Evolutionary conservation across 202 grass and related monocot genomes (phyloP).

Genomic region (Brachypodium distachyon): DNA sequence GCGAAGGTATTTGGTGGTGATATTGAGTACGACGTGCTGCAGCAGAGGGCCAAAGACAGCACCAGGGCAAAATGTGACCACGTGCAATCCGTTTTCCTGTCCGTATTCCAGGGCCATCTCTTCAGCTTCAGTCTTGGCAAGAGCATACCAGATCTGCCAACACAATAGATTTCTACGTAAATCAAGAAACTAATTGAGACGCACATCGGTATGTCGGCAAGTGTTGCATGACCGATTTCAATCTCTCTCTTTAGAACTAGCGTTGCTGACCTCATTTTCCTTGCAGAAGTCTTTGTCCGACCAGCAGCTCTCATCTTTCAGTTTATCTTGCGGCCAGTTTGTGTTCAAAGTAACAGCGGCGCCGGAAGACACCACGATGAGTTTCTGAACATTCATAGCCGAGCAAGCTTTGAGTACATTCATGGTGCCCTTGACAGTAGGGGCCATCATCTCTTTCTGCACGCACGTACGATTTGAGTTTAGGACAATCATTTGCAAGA

Average conservation of each 20-base stretch:
- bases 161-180: too few species aligned
- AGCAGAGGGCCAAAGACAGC: constrained; percentile 23
- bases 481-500: too few species aligned
- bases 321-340: constrained; percentile 18
- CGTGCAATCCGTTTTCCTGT: not conserved
- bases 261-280: constrained; percentile 24
- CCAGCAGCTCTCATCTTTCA: constrained; percentile 42
- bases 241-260: not conserved
- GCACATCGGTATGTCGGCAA: not conserved
- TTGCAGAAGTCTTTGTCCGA: constrained; percentile 35
- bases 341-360: constrained; percentile 16
- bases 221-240: not conserved
- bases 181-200: not conserved
- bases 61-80: constrained; percentile 26
- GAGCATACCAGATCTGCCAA: constrained; percentile 30
- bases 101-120: constrained; percentile 12
- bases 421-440: constrained; percentile 43
- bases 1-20: constrained; percentile 5
- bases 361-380: constrained; percentile 34
- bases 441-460: constrained; percentile 37
- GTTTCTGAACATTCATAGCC: constrained; percentile 20
- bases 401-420: constrained; percentile 45
- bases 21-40: constrained; percentile 11
- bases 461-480: not conserved
- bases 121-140: constrained; percentile 24